These are phyloP conservation scores for Petunia secreta DNA, from an alignment of 257 asterid species.

Conservation along the genomic window DNA sequence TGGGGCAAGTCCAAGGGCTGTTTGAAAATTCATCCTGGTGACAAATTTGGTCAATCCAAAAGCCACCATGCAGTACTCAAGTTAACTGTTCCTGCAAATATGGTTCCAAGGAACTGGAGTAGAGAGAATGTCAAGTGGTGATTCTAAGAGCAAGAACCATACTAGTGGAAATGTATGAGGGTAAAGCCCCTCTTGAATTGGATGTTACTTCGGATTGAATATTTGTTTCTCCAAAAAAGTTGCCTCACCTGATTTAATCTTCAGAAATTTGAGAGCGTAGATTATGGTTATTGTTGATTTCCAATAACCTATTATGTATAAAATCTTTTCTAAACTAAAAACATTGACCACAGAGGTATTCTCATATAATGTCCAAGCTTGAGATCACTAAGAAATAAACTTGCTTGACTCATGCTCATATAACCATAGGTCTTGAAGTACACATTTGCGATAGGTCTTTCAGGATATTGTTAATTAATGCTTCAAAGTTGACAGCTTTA, in stretches of 20 bases:
- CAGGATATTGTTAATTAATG: constrained; percentile 43
- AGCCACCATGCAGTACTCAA: constrained; percentile 55
- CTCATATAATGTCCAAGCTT: constrained; percentile 88
- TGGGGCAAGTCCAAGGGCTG: constrained; percentile 80
- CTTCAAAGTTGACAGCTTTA: no score
- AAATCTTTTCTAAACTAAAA: constrained; percentile 66
- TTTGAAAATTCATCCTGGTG: constrained; percentile 42
- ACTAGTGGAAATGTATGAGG: no score
- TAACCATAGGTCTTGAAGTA: constrained; percentile 75
- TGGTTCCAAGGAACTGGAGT: constrained; percentile 50
- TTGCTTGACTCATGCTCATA: constrained; percentile 79
- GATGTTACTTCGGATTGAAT: neutral
- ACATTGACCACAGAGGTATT: constrained; percentile 86
- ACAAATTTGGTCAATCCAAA: constrained; percentile 42
- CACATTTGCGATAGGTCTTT: constrained; percentile 76
- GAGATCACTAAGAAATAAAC: constrained; percentile 74
- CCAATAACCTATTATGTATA: neutral
- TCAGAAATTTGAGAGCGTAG: no score
- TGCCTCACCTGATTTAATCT: no score
- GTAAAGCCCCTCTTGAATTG: neutral
- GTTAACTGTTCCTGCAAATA: constrained; percentile 51
- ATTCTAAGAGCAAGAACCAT: neutral
- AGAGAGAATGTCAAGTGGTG: neutral
- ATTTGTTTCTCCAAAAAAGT: no score
- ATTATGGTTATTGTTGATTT: no score